Conservation (phyloP, 2,329 filamentous ascomycete species). For the Raffaelea ambrosiae region DNA sequence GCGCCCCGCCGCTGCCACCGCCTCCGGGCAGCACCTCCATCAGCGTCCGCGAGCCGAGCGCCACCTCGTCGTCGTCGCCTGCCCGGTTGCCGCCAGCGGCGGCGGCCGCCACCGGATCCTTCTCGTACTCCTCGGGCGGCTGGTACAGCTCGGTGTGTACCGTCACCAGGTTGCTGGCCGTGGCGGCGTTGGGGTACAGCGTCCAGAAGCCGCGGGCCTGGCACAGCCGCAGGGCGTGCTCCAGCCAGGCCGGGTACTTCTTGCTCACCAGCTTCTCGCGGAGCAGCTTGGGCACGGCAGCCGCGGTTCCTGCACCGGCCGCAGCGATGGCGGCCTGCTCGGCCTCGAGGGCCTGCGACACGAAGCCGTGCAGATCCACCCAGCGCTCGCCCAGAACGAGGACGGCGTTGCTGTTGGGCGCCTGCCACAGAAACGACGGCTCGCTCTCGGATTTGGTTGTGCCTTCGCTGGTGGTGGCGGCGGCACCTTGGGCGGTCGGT, state of each 20-base stretch:
- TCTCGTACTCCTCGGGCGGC: conserved; percentile 59
- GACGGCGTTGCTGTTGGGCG: conserved; percentile 71
- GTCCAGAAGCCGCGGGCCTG: conserved; percentile 69
- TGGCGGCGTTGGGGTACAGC: conserved; percentile 62
- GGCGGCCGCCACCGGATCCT: conserved; percentile 17
- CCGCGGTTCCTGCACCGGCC: neutral
- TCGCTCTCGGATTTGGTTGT: conserved; percentile 17
- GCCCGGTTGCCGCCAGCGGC: conserved; percentile 7
- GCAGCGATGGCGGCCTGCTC: conserved; percentile 25
- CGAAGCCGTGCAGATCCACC: conserved; percentile 75
- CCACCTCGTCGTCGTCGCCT: conserved; percentile 12
- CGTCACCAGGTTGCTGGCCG: conserved; percentile 50
- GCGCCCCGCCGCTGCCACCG: conserved; percentile 28
- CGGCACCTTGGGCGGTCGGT: neutral
- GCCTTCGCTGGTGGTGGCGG: neutral
- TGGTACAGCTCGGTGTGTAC: conserved; percentile 70
- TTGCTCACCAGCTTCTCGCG: conserved; percentile 55
- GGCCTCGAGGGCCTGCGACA: conserved; percentile 52
- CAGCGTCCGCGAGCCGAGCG: conserved; percentile 34
- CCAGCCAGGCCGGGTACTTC: conserved; percentile 66
- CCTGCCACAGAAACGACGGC: conserved; percentile 73
- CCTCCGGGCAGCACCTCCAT: conserved; percentile 38
- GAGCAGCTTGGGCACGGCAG: conserved; percentile 15
- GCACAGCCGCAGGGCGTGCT: conserved; percentile 69
- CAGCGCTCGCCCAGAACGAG: conserved; percentile 81